Percentiles rank a stretch among this genome's conserved stretches.
These are phyloP conservation scores for Daldinia caldariorum DNA, from an alignment of 495 filamentous ascomycete species.

Conservation along the genomic window DNA sequence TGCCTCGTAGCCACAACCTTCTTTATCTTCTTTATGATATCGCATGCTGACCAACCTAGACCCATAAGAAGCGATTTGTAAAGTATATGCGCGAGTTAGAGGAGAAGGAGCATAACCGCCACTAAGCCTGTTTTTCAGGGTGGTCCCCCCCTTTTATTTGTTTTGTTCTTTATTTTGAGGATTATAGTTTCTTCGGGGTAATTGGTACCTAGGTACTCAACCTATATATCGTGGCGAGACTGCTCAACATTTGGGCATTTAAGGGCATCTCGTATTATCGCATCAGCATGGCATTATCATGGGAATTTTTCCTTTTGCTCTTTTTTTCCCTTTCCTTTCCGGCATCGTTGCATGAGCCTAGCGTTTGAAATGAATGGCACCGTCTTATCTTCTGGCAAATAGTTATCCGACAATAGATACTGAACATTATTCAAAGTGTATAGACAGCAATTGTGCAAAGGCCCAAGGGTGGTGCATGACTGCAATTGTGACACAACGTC, in stretches of 20 bases:
- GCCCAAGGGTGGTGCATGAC: neutral
- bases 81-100: constrained; percentile 89
- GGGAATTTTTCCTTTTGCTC: neutral
- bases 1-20: neutral
- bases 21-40: neutral
- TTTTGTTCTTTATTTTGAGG: neutral
- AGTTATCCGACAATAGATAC: neutral
- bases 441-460: neutral
- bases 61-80: constrained; percentile 96
- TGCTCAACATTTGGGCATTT: neutral
- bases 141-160: neutral
- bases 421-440: neutral
- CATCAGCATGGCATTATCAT: constrained; percentile 15
- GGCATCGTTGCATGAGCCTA: constrained; percentile 19
- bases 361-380: neutral
- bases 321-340: constrained; percentile 4
- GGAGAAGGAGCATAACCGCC: constrained; percentile 58
- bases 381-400: neutral
- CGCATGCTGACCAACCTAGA: constrained; percentile 53
- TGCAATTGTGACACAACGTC: neutral
- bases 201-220: no score
- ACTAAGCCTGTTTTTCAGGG: neutral
- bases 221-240: constrained; percentile 16
- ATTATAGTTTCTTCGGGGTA: constrained; percentile 8
- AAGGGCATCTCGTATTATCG: neutral